Base-by-base conservation (phyloP, 257 asterid genomes). In the Solanum ossicruentum region DNA sequence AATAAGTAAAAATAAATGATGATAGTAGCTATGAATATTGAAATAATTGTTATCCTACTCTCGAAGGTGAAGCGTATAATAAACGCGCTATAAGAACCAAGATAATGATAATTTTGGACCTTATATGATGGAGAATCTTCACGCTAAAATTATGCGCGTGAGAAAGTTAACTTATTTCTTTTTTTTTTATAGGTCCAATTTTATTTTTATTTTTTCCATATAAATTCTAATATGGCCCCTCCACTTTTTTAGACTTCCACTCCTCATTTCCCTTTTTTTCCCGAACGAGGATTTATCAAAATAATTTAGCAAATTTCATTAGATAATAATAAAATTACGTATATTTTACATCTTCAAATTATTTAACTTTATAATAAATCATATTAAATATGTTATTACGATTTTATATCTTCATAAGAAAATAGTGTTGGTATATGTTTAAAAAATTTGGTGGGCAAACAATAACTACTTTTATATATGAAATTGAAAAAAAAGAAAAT, bases 21-120 rank as follows among this genome's bases (percentile, higher is more conserved):
- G 0, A 0, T 8, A 15, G 4, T 2, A 61, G 6, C 20, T 69
- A 69, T 16, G 26, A 36, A 41, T 0, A 15, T 7, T 1, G 0
- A 51, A 71, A 16, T 1, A 1, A 7, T 45, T n/a, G 10, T 51
- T 23, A 45, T 15, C 45, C 60, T 49, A 77, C 23, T 51, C 82
- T 51, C 63, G 1, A 15, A 23, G 5, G 3, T 0, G 9, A 26
- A 26, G 41, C 6, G 82, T 77, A 1, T 77, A 5, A 3, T 2
- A 0, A 36, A 70, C 78, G 78, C 28, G 28, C 16, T 16, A 70
- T 10, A 11, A 70, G 26, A 70, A 70, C 54, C 54, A 70, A 39
- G 28, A 41, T 70, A 70, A 70, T 4, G 78, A 70, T 39, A 70
- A 39, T 9, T 9, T 70, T 36, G 13, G 16, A 70, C 54, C 5